Conservation (phyloP, 805 yeast genomes). For the Wickerhamiella cacticola region DNA sequence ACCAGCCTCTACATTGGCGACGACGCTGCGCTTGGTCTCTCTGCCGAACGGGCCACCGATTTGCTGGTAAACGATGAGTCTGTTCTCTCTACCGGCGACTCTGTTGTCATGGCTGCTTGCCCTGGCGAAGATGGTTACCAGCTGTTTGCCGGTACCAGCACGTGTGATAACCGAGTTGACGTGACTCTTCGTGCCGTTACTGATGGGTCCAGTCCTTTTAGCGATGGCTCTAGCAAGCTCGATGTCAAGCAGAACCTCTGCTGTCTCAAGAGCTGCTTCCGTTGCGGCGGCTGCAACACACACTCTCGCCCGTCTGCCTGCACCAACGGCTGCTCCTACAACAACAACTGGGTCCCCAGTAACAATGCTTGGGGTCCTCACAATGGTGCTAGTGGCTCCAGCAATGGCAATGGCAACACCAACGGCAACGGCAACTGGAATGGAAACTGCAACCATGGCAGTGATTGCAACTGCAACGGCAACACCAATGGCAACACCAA, state of each 20-base stretch:
- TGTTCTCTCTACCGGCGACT: constrained; percentile 1
- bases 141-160: constrained; percentile 1
- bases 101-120: constrained; percentile 1
- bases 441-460: constrained; percentile 2
- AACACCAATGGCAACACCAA: background rate
- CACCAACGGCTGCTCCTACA: background rate
- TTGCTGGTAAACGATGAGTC: constrained; percentile 1
- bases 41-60: background rate
- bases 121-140: constrained; percentile 1
- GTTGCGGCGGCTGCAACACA: constrained; percentile 6
- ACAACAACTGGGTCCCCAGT: background rate
- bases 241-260: constrained; percentile 10
- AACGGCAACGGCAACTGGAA: background rate
- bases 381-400: constrained; percentile 9
- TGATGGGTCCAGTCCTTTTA: background rate
- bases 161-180: constrained; percentile 4
- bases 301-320: constrained; percentile 2
- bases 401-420: background rate
- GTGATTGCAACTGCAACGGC: background rate
- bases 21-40: constrained; percentile 5
- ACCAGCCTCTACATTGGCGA: constrained; percentile 4
- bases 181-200: constrained; percentile 8
- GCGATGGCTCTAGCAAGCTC: background rate
- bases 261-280: constrained; percentile 6
- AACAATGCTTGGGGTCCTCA: constrained; percentile 10